phyloP scores from a whole-genome alignment of 2,329 filamentous ascomycete genomes.

The Huntiella abstrusa region DNA sequence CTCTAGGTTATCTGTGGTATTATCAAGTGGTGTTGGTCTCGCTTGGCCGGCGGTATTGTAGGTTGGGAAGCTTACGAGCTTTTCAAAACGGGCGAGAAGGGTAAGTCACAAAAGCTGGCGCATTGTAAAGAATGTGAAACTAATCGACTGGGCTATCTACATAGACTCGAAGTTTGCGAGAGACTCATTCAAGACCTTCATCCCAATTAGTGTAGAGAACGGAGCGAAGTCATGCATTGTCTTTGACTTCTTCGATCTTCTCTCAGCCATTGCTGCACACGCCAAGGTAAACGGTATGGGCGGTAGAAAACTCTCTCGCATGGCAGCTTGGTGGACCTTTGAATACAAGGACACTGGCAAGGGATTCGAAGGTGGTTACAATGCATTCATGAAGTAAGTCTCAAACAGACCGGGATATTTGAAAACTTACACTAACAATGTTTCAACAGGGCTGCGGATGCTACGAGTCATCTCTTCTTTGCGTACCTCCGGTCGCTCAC shows the following conservation, averaged over 20 bases:
- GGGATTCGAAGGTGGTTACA: slow-evolving; percentile 90
- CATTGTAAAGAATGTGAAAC: too few relatives aligned
- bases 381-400: slow-evolving; percentile 49
- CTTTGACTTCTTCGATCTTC: slow-evolving; percentile 87
- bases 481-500: slow-evolving; percentile 82
- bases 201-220: slow-evolving; percentile 81
- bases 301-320: slow-evolving; percentile 79
- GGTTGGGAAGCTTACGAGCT: slow-evolving; percentile 95
- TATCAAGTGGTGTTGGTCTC: slow-evolving; percentile 96
- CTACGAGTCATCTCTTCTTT: slow-evolving; percentile 93
- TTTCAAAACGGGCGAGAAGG: slow-evolving; percentile 85
- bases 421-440: slow-evolving; percentile 16
- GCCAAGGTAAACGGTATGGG: slow-evolving; percentile 86
- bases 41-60: slow-evolving; percentile 75
- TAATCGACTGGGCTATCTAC: slow-evolving; percentile 3
- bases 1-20: slow-evolving; percentile 74
- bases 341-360: slow-evolving; percentile 72
- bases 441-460: slow-evolving; percentile 59
- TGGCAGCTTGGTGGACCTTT: slow-evolving; percentile 98
- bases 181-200: slow-evolving; percentile 90
- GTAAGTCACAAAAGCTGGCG: slow-evolving; percentile 26
- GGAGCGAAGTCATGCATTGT: slow-evolving; percentile 74
- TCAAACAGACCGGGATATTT: neutral
- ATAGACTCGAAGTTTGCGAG: slow-evolving; percentile 77
- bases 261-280: slow-evolving; percentile 79